phyloP scores from a whole-genome alignment of 352 stramenopile species.

The Pythium sp. region DNA sequence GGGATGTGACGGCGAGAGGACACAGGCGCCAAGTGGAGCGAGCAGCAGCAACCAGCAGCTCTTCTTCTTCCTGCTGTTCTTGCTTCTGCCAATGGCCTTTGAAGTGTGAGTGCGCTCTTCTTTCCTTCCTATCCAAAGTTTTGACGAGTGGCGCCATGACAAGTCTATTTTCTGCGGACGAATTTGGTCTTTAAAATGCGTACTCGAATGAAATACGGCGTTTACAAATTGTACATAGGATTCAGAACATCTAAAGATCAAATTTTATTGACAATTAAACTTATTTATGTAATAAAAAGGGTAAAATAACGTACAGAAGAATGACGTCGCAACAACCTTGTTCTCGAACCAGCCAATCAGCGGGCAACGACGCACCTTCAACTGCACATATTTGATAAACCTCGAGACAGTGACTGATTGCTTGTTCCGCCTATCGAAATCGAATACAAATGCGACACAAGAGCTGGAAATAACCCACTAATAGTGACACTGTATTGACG shows the following conservation, averaged over 20 bases:
- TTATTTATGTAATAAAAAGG: background rate
- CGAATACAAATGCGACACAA: background rate
- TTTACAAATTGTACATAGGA: background rate
- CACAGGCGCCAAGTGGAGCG: background rate
- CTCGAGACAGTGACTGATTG: background rate
- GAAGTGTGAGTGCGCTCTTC: conserved; percentile 4
- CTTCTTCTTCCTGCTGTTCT: background rate
- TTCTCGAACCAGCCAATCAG: conserved; percentile 3
- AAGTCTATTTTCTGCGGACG: conserved; percentile 10
- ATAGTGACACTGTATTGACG: background rate
- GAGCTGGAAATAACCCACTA: background rate
- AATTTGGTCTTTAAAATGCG: background rate
- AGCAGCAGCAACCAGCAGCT: background rate
- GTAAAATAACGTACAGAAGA: background rate
- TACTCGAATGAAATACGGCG: background rate
- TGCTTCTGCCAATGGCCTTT: background rate
- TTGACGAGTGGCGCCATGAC: conserved; percentile 3
- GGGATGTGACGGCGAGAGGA: background rate
- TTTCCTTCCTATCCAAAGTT: conserved; percentile 11
- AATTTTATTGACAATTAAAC: too few relatives aligned
- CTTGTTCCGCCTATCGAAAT: background rate
- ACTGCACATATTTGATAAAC: background rate
- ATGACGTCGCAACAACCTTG: conserved; percentile 4
- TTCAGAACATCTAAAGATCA: too few relatives aligned
- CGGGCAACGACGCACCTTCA: conserved; percentile 4